A percentile compares a stretch with the other conserved stretches of the same genome.
phyloP scores from a whole-genome alignment of 805 yeast species.

The Ogataea nitratoaversa region DNA sequence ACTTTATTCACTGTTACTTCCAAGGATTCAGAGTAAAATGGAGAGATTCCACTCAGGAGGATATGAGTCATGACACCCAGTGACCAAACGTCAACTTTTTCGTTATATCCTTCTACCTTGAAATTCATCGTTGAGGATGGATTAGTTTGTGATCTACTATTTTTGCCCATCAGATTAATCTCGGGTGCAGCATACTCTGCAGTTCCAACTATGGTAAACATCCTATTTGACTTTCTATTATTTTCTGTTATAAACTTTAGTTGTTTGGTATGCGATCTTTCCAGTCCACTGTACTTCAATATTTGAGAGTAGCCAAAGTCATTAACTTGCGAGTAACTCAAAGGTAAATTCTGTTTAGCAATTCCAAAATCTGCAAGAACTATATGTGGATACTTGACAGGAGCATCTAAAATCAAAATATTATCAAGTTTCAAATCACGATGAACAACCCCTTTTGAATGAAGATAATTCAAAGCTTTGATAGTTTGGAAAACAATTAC shows the following conservation, averaged over 20 bases:
- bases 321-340: slow-evolving; percentile 5
- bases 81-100: slow-evolving; percentile 68
- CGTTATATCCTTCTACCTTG: slow-evolving; percentile 43
- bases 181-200: slow-evolving; percentile 75
- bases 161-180: slow-evolving; percentile 39
- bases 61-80: slow-evolving; percentile 58
- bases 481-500: slow-evolving; percentile 53
- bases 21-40: slow-evolving; percentile 47
- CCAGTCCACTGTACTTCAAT: slow-evolving; percentile 1
- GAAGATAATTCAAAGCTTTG: slow-evolving; percentile 53
- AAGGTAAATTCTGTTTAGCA: slow-evolving; percentile 25
- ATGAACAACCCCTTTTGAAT: slow-evolving; percentile 51
- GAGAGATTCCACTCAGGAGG: slow-evolving; percentile 59
- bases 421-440: slow-evolving; percentile 68
- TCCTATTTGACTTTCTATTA: slow-evolving; percentile 10
- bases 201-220: slow-evolving; percentile 37
- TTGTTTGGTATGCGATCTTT: slow-evolving; percentile 44
- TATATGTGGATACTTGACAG: slow-evolving; percentile 48
- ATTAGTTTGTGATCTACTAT: neutral
- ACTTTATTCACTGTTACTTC: slow-evolving; percentile 39
- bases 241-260: neutral
- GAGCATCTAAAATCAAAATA: slow-evolving; percentile 52
- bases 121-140: no score
- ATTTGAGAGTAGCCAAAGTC: neutral
- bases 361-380: slow-evolving; percentile 68